phyloP scores from a whole-genome alignment of 805 yeast genomes.

The Teunomyces atbi region DNA sequence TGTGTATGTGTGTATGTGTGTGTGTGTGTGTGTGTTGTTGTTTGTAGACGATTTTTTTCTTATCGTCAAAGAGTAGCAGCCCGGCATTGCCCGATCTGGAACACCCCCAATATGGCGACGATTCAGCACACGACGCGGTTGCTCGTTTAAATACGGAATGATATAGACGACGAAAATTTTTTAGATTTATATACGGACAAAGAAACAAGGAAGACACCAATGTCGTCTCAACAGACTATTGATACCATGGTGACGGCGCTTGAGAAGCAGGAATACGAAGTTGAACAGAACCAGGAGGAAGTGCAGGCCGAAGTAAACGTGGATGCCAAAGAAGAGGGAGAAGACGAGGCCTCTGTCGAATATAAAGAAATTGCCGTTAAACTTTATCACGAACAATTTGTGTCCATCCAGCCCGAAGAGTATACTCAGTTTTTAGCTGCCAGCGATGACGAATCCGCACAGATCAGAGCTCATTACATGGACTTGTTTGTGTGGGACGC shows the following conservation, averaged over 20 bases:
- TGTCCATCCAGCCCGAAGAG: conserved; percentile 43
- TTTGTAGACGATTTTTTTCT: not conserved
- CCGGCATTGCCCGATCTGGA: not conserved
- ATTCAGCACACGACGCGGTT: not conserved
- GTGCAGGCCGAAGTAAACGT: not conserved
- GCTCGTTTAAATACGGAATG: conserved; percentile 3
- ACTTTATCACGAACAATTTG: conserved; percentile 40
- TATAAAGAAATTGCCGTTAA: conserved; percentile 34
- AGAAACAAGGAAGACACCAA: not conserved
- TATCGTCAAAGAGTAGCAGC: not conserved
- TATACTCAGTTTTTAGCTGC: conserved; percentile 43
- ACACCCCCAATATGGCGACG: not conserved
- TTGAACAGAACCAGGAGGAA: not conserved
- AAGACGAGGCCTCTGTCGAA: conserved; percentile 14
- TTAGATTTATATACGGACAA: conserved; percentile 1
- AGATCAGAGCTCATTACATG: conserved; percentile 46
- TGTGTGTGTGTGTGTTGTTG: not conserved
- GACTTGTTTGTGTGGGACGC: conserved; percentile 45
- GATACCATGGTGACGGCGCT: conserved; percentile 1
- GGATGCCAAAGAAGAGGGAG: too few species aligned
- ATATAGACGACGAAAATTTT: conserved; percentile 2
- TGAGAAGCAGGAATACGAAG: not conserved
- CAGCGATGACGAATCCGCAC: conserved; percentile 36
- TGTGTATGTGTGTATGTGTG: not conserved
- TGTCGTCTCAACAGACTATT: not conserved